Evolutionary conservation across 768 basidiomycete species (phyloP).

Genomic region (Leccinum olivaceopallidum): DNA sequence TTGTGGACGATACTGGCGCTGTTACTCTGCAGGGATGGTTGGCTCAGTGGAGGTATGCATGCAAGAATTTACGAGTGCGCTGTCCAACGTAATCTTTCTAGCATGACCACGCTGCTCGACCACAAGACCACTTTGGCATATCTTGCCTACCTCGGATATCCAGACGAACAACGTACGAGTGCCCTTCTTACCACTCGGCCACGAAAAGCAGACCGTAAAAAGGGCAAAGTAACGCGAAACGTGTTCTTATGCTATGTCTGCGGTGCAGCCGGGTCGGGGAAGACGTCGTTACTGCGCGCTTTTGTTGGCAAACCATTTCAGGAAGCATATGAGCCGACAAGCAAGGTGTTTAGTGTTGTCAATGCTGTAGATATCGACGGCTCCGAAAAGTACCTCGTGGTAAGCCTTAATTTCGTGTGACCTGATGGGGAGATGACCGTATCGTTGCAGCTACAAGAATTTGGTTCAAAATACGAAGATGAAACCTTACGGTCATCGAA

Average conservation of each 20-base stretch:
- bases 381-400: constrained; percentile 94
- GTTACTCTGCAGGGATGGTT: constrained; percentile 98
- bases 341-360: constrained; percentile 87
- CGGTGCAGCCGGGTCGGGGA: constrained; percentile 94
- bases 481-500: constrained; percentile 87
- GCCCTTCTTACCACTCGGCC: constrained; percentile 86
- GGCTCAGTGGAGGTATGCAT: constrained; percentile 93
- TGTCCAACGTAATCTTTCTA: constrained; percentile 31
- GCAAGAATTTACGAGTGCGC: constrained; percentile 3
- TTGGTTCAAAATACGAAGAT: constrained; percentile 92
- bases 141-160: constrained; percentile 93
- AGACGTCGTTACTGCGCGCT: constrained; percentile 81
- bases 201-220: constrained; percentile 80
- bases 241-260: constrained; percentile 94
- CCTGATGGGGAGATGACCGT: not conserved
- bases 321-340: constrained; percentile 83
- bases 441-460: constrained; percentile 81
- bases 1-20: constrained; percentile 82
- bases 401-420: constrained; percentile 46
- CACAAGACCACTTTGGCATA: constrained; percentile 90
- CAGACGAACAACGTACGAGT: constrained; percentile 71
- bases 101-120: constrained; percentile 97
- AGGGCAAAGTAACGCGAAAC: constrained; percentile 85
- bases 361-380: constrained; percentile 95
- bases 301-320: constrained; percentile 84